Conservation (phyloP, 805 yeast species). For the Scheffersomyces ergatensis region DNA sequence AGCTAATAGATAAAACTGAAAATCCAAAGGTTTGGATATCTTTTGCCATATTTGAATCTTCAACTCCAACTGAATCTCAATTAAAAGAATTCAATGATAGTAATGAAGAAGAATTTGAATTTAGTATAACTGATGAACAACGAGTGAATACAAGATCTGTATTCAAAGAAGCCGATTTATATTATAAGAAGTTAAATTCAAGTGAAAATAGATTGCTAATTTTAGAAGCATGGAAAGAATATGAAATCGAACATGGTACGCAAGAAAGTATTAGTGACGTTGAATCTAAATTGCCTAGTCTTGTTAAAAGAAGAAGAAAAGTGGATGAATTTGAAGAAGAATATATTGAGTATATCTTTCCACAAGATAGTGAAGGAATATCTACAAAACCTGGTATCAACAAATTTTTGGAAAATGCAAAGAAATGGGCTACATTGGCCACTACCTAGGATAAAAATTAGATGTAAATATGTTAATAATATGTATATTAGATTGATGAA, state of each 20-base stretch:
- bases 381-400: slow-evolving; percentile 17
- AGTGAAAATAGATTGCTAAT: slow-evolving; percentile 49
- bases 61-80: slow-evolving; percentile 58
- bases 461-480: no score
- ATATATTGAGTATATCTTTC: slow-evolving; percentile 60
- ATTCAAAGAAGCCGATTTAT: slow-evolving; percentile 52
- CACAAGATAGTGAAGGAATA: slow-evolving; percentile 48
- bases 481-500: no score
- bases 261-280: slow-evolving; percentile 32
- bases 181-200: slow-evolving; percentile 35
- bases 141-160: slow-evolving; percentile 49
- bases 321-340: slow-evolving; percentile 52
- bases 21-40: slow-evolving; percentile 49
- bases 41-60: slow-evolving; percentile 68
- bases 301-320: slow-evolving; percentile 43
- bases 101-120: slow-evolving; percentile 50
- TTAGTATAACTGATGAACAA: slow-evolving; percentile 51
- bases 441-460: no score
- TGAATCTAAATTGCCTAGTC: slow-evolving; percentile 50
- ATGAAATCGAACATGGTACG: slow-evolving; percentile 64
- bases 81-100: slow-evolving; percentile 41
- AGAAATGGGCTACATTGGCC: slow-evolving; percentile 13
- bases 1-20: slow-evolving; percentile 29
- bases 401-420: slow-evolving; percentile 42
- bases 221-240: slow-evolving; percentile 59